These are phyloP conservation scores for Gremmenia infestans DNA, from an alignment of 2,329 filamentous ascomycete species.

Conservation along the genomic window DNA sequence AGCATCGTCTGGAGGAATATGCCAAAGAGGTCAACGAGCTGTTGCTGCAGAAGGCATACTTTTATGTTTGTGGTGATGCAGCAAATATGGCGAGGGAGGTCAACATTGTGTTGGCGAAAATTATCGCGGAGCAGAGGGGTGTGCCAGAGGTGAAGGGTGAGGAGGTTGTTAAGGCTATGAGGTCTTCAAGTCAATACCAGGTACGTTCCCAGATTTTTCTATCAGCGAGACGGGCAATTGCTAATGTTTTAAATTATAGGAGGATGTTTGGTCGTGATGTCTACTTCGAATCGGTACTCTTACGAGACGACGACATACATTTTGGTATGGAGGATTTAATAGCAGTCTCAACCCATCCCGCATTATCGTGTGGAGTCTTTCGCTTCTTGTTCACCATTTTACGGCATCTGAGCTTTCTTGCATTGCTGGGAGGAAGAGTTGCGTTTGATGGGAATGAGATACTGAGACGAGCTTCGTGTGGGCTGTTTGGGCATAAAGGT, in stretches of 20 bases:
- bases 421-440: background rate
- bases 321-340: background rate
- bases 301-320: conserved; percentile 1
- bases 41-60: conserved; percentile 80
- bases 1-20: conserved; percentile 82
- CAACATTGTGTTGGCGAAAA: conserved; percentile 78
- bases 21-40: conserved; percentile 83
- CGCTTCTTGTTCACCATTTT: background rate
- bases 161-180: conserved; percentile 96
- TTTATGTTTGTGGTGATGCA: conserved; percentile 97
- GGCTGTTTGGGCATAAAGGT: background rate
- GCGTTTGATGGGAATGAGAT: background rate
- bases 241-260: conserved; percentile 37
- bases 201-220: conserved; percentile 39
- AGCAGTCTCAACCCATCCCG: background rate
- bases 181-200: conserved; percentile 92
- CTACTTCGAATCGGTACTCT: background rate
- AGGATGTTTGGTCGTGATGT: conserved; percentile 59
- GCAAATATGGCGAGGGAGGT: conserved; percentile 96
- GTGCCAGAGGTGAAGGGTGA: conserved; percentile 84
- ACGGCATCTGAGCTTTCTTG: background rate
- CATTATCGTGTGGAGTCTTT: background rate
- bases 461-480: background rate
- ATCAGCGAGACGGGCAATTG: background rate
- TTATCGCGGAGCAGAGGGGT: conserved; percentile 78